Evolutionary conservation across 2,329 filamentous ascomycete genomes (phyloP).

Genomic region (Xenosphaeropsis pyriputrescens): DNA sequence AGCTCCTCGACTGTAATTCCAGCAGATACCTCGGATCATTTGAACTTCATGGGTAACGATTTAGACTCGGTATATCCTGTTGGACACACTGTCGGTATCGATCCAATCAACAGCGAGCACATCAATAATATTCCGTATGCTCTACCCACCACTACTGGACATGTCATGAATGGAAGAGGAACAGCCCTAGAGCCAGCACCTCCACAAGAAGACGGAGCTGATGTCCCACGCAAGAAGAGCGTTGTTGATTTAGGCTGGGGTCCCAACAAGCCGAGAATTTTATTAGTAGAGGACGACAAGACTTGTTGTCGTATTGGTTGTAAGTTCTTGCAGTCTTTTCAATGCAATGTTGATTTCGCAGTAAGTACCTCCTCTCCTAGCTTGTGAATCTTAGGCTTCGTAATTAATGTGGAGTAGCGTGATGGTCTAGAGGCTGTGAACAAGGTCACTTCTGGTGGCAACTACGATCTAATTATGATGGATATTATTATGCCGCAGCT

Average conservation of each 20-base stretch:
- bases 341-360: conserved; percentile 52
- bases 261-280: conserved; percentile 56
- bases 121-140: conserved; percentile 88
- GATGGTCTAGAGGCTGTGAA: conserved; percentile 86
- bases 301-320: conserved; percentile 53
- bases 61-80: conserved; percentile 79
- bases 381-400: neutral
- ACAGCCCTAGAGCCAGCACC: conserved; percentile 12
- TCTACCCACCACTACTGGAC: conserved; percentile 47
- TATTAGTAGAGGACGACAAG: conserved; percentile 76
- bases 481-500: conserved; percentile 96
- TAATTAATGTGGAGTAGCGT: conserved; percentile 32
- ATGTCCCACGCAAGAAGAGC: conserved; percentile 16
- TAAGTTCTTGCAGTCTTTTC: conserved; percentile 51
- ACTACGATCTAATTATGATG: conserved; percentile 65
- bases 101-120: conserved; percentile 87
- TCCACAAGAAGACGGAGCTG: conserved; percentile 25
- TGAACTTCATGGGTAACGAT: conserved; percentile 28
- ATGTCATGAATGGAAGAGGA: conserved; percentile 25
- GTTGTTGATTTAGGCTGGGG: conserved; percentile 37
- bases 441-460: conserved; percentile 46
- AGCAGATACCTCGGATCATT: conserved; percentile 27
- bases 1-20: conserved; percentile 16
- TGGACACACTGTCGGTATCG: conserved; percentile 80
- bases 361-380: conserved; percentile 28